Conservation (phyloP, 306 rosid species). For the Sindora glabra region DNA sequence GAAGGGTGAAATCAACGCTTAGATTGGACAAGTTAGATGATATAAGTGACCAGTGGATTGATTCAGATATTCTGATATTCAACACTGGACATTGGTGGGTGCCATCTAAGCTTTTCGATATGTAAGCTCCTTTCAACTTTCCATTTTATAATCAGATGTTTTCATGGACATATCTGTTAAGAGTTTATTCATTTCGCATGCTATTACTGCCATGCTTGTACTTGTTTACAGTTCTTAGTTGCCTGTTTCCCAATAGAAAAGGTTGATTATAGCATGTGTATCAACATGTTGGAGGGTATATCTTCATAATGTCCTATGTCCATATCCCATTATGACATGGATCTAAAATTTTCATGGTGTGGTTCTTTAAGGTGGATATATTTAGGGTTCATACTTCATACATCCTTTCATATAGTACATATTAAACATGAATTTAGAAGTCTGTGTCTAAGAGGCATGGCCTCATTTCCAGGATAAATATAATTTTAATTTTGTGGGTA, state of each 20-base stretch:
- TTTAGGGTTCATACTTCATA: background rate
- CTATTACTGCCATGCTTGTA: conserved; percentile 2
- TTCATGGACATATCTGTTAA: background rate
- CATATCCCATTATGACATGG: background rate
- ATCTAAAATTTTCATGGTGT: background rate
- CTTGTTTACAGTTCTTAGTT: background rate
- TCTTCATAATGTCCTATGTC: background rate
- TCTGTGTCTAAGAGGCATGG: conserved; percentile 2
- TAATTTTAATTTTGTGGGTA: background rate
- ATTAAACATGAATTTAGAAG: background rate
- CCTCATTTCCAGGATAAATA: background rate
- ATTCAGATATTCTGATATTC: conserved; percentile 78
- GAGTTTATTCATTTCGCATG: background rate
- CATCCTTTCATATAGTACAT: background rate
- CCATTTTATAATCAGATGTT: background rate
- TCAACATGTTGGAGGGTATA: background rate
- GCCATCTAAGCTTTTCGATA: conserved; percentile 66
- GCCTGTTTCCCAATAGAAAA: background rate
- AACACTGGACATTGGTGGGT: conserved; percentile 99
- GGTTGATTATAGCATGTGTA: background rate
- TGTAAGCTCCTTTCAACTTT: conserved; percentile 44
- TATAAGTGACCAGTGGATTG: conserved; percentile 58
- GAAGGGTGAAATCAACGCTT: conserved; percentile 71
- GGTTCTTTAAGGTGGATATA: background rate
- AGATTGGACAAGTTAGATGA: conserved; percentile 61